These are phyloP conservation scores for Suhomyces yuchorum DNA, from an alignment of 1,139 yeast species.

Conservation along the genomic window DNA sequence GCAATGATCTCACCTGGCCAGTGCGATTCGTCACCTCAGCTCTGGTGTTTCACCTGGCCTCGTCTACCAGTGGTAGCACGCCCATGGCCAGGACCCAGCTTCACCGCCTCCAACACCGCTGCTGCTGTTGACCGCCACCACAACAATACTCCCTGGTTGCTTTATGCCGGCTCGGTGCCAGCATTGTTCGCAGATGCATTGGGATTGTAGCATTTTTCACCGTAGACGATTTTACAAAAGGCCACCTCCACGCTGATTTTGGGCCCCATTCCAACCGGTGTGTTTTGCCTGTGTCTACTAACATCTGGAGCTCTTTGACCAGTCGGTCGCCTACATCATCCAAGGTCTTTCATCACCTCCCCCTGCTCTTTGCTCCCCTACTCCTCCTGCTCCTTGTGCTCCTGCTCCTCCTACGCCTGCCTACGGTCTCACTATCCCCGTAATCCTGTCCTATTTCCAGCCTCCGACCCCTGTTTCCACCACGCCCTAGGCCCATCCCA, in stretches of 20 bases:
- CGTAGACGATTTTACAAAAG: slow-evolving; percentile 5
- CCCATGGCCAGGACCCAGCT: neutral
- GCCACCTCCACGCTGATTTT: slow-evolving; percentile 2
- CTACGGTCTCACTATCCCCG: neutral
- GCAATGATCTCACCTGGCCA: neutral
- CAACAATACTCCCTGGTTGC: slow-evolving; percentile 3
- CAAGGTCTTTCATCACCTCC: neutral
- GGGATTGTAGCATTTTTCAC: slow-evolving; percentile 4
- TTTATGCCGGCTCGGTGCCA: slow-evolving; percentile 1
- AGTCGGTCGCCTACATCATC: neutral
- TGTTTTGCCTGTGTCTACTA: neutral
- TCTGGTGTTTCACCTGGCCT: neutral
- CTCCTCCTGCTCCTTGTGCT: too few relatives aligned
- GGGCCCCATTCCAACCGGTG: neutral
- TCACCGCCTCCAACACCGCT: neutral
- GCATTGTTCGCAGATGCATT: slow-evolving; percentile 4
- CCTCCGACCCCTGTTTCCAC: too few relatives aligned
- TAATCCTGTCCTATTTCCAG: neutral
- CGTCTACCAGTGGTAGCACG: neutral
- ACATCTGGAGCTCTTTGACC: neutral
- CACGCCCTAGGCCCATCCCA: neutral
- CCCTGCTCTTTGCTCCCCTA: neutral
- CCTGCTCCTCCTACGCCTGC: neutral
- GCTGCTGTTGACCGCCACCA: neutral
- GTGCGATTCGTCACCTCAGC: neutral